Evolutionary conservation across 2,329 filamentous ascomycete genomes (phyloP).

Genomic region (Trichoderma sp.): DNA sequence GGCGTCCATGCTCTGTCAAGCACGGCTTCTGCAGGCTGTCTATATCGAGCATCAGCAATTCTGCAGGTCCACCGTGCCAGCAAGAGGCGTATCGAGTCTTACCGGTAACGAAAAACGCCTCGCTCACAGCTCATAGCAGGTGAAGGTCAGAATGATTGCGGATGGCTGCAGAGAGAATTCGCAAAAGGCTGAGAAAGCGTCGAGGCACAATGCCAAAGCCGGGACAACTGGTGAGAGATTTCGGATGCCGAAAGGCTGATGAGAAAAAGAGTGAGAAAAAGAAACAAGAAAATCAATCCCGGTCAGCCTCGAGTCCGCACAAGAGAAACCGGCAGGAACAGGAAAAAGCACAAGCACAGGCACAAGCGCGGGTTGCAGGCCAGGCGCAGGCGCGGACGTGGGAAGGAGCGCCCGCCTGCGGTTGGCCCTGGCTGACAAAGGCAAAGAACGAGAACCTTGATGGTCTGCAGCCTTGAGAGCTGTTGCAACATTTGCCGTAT

Average conservation of each 20-base stretch:
- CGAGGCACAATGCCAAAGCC: not conserved
- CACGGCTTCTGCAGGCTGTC: slow-evolving; percentile 2
- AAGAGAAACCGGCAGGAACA: not conserved
- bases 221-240: not conserved
- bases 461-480: slow-evolving; percentile 32
- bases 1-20: slow-evolving; percentile 32
- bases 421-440: slow-evolving; percentile 20
- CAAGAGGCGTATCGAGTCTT: not conserved
- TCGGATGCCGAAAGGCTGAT: not conserved
- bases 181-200: not conserved
- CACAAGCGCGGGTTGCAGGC: slow-evolving; percentile 11
- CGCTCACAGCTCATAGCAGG: not conserved
- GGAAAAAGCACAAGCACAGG: slow-evolving; percentile 3
- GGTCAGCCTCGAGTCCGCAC: slow-evolving; percentile 5
- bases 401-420: slow-evolving; percentile 23
- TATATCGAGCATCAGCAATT: slow-evolving; percentile 1
- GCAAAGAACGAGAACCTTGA: slow-evolving; percentile 37
- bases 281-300: not conserved
- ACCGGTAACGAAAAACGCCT: not conserved
- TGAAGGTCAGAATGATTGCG: not conserved
- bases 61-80: not conserved
- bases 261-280: not conserved
- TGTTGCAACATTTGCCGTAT: slow-evolving; percentile 8
- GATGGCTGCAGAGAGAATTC: too few species aligned
- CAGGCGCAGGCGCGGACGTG: slow-evolving; percentile 18